Conservation (phyloP, 2,329 filamentous ascomycete genomes). For the Exophiala oligosperma region DNA sequence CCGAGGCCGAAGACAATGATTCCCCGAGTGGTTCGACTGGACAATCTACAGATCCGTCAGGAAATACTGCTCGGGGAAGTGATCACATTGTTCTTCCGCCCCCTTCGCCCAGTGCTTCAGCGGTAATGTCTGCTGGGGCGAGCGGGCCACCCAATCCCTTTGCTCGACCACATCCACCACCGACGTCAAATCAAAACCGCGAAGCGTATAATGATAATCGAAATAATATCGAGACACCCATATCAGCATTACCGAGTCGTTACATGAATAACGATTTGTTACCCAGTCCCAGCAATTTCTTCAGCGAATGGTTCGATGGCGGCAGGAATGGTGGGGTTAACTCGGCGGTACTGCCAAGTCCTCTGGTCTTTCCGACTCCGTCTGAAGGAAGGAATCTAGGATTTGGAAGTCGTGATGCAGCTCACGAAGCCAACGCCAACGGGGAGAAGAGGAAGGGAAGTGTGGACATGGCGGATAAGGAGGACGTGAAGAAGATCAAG, state of each 20-base stretch:
- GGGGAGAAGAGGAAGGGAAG: constrained; percentile 28
- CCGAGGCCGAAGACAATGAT: constrained; percentile 75
- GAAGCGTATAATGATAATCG: constrained; percentile 40
- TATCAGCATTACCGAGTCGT: constrained; percentile 88
- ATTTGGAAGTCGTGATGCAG: constrained; percentile 23
- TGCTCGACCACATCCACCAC: constrained; percentile 73
- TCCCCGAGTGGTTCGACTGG: constrained; percentile 68
- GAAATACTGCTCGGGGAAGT: constrained; percentile 29
- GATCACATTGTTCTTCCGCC: constrained; percentile 79
- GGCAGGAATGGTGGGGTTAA: constrained; percentile 52
- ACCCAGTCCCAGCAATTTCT: constrained; percentile 89
- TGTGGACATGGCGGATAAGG: constrained; percentile 19
- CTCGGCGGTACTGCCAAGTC: constrained; percentile 86
- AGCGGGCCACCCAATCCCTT: constrained; percentile 94
- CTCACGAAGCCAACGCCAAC: constrained; percentile 12
- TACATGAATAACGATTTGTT: constrained; percentile 87
- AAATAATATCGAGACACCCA: constrained; percentile 67
- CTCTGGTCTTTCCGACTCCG: constrained; percentile 81
- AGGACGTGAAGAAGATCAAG: constrained; percentile 28
- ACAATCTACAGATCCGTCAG: constrained; percentile 51
- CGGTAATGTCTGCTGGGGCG: constrained; percentile 85
- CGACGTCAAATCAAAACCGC: constrained; percentile 47
- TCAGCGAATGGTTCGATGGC: constrained; percentile 73
- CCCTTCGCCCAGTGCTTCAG: constrained; percentile 84
- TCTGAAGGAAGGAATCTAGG: constrained; percentile 13